Percentiles rank a stretch among this genome's conserved stretches.
These are phyloP conservation scores for Tubosaeta sp. DNA, from an alignment of 768 basidiomycete genomes.

Conservation along the genomic window DNA sequence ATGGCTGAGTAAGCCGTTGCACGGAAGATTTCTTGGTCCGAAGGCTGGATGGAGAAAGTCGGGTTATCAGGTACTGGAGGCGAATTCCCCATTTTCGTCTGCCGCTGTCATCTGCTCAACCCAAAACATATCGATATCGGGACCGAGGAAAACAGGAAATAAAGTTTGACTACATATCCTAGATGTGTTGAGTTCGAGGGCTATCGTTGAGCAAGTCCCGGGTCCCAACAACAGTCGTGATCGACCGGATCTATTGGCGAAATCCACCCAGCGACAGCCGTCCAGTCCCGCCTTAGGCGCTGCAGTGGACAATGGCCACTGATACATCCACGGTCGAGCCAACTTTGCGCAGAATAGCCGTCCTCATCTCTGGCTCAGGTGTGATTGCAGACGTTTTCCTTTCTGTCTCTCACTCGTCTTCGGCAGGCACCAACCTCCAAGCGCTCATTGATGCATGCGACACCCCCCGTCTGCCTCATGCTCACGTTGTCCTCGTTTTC, in stretches of 20 bases:
- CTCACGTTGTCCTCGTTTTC: conserved; percentile 74
- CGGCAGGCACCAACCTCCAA: conserved; percentile 88
- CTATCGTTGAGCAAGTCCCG: background rate
- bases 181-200: background rate
- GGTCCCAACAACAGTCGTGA: background rate
- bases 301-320: background rate
- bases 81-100: background rate
- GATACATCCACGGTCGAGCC: background rate
- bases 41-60: background rate
- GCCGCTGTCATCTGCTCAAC: background rate
- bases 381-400: background rate
- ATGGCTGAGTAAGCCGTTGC: too few relatives aligned
- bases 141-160: background rate
- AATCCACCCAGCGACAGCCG: background rate
- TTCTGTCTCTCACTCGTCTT: background rate
- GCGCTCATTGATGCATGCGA: conserved; percentile 87
- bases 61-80: background rate
- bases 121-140: background rate
- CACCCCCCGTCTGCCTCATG: conserved; percentile 67
- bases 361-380: conserved; percentile 70
- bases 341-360: conserved; percentile 38
- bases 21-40: background rate
- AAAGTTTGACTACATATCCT: background rate
- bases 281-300: background rate
- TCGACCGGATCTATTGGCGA: background rate